Percentiles rank a stretch among this genome's conserved stretches.
Evolutionary conservation across 2,329 filamentous ascomycete species (phyloP).

Genomic region (Apiospora pterosperma): DNA sequence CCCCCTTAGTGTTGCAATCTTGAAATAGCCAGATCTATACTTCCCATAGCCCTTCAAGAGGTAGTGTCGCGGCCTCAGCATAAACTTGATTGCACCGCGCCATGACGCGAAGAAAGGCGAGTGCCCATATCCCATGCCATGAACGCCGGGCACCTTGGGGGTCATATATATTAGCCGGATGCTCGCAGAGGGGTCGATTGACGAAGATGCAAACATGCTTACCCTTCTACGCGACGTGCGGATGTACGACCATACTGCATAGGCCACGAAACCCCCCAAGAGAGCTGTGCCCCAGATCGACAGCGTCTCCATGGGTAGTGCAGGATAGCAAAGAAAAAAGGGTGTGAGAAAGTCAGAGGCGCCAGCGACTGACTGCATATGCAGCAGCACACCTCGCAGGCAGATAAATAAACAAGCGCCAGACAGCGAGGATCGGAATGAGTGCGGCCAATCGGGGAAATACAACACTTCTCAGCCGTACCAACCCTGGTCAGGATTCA

Average conservation of each 20-base stretch:
- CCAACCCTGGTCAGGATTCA: not conserved
- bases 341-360: not conserved
- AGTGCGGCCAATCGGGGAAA: not conserved
- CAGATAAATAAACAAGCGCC: not conserved
- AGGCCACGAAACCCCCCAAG: not conserved
- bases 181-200: not conserved
- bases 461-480: not conserved
- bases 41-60: slow-evolving; percentile 1
- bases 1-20: not conserved
- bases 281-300: not conserved
- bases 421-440: not conserved
- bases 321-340: not conserved
- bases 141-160: not conserved
- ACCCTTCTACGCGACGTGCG: not conserved
- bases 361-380: not conserved
- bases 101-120: not conserved
- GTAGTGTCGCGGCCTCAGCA: slow-evolving; percentile 4
- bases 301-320: not conserved
- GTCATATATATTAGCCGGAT: not conserved
- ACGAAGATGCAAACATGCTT: not conserved
- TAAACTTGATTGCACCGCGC: slow-evolving; percentile 2
- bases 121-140: slow-evolving; percentile 4
- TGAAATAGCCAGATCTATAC: not conserved
- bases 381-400: not conserved
- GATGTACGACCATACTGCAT: not conserved